A percentile compares a stretch with the other conserved stretches of the same genome.
phyloP scores from a whole-genome alignment of 129 eudicot species.

The Erigeron canadensis region DNA sequence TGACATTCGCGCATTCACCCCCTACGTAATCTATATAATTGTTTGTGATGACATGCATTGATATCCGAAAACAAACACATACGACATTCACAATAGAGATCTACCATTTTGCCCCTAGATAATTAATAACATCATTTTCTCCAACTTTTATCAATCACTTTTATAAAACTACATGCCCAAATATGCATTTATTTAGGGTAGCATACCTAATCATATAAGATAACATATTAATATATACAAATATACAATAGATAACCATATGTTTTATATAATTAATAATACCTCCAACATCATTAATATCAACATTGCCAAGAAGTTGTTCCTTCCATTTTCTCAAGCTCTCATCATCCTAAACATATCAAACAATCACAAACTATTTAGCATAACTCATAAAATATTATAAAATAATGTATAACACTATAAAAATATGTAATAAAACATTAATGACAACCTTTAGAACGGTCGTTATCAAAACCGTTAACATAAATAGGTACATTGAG shows the following conservation, averaged over 20 bases:
- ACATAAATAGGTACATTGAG: constrained; percentile 3
- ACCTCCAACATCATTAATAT: constrained; percentile 73
- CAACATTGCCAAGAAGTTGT: constrained; percentile 71
- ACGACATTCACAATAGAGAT: not conserved
- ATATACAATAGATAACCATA: constrained; percentile 6
- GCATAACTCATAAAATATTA: not conserved
- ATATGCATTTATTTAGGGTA: constrained; percentile 5
- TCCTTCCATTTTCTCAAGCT: constrained; percentile 81
- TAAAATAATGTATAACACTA: too few relatives aligned
- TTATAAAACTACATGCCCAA: constrained; percentile 12
- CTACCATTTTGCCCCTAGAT: constrained; percentile 13
- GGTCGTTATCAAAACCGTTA: too few relatives aligned
- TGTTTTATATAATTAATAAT: constrained; percentile 7
- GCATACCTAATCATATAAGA: constrained; percentile 2
- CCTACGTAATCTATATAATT: not conserved
- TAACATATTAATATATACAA: constrained; percentile 18
- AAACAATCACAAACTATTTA: constrained; percentile 20
- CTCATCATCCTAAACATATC: constrained; percentile 57
- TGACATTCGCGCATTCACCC: not conserved
- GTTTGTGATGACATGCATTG: not conserved
- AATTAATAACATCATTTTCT: not conserved
- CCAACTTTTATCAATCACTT: constrained; percentile 10
- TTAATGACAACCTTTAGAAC: too few relatives aligned
- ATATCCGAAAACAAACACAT: not conserved
- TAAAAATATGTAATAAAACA: too few relatives aligned